These are phyloP conservation scores for Pinus tabuliformis DNA, from an alignment of 75 land plant genomes.

Conservation along the genomic window DNA sequence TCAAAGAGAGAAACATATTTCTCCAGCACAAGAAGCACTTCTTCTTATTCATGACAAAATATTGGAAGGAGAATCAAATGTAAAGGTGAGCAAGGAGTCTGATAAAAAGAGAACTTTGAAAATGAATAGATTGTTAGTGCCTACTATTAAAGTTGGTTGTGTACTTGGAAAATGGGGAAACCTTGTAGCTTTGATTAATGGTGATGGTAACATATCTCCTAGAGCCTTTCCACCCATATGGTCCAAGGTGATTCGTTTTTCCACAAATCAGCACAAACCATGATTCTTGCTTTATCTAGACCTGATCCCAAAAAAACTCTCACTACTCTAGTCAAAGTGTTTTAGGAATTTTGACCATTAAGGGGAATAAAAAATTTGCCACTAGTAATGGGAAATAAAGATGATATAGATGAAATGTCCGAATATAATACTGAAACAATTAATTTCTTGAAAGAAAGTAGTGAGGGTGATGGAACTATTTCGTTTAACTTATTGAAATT, in stretches of 20 bases:
- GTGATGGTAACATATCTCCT: constrained; percentile 55
- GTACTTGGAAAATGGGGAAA: constrained; percentile 66
- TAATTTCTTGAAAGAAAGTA: too few species aligned
- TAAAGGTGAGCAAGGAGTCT: constrained; percentile 26
- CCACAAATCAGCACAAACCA: constrained; percentile 84
- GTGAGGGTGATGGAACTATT: too few species aligned
- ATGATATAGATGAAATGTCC: too few species aligned
- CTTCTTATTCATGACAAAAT: constrained; percentile 60
- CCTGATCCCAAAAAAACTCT: constrained; percentile 90
- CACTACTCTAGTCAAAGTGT: constrained; percentile 79
- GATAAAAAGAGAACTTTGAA: constrained; percentile 17
- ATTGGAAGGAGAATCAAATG: constrained; percentile 31
- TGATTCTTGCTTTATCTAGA: constrained; percentile 82
- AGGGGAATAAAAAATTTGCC: constrained; percentile 72
- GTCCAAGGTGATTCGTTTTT: constrained; percentile 81
- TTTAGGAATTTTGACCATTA: constrained; percentile 76
- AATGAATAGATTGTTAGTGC: constrained; percentile 55
- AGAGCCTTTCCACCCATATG: constrained; percentile 79
- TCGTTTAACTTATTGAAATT: too few species aligned
- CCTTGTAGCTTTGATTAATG: constrained; percentile 24
- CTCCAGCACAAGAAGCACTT: constrained; percentile 56
- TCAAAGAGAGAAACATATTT: constrained; percentile 9
- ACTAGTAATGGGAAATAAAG: too few species aligned
- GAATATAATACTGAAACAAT: too few species aligned
- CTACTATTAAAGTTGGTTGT: constrained; percentile 68